A percentile compares a stretch with the other conserved stretches of the same genome.
phyloP scores from a whole-genome alignment of 805 yeast species.

The Lipomyces lipofer region DNA sequence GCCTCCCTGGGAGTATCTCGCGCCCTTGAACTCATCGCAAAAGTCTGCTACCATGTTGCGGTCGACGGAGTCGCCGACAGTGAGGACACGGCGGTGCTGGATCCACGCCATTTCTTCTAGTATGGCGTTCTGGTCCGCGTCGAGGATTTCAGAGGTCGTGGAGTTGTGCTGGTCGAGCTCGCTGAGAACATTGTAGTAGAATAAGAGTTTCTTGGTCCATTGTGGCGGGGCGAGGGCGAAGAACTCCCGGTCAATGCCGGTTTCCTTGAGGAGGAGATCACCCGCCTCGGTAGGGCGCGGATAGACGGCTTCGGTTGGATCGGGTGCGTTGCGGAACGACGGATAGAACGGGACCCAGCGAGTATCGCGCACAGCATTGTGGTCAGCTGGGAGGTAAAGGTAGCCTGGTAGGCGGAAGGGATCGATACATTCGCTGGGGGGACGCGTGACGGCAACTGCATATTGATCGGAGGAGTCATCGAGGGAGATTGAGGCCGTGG shows the following conservation, averaged over 20 bases:
- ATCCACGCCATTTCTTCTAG: slow-evolving; percentile 8
- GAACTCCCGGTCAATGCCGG: slow-evolving; percentile 5
- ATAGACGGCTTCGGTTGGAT: slow-evolving; percentile 5
- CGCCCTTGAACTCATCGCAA: slow-evolving; percentile 15
- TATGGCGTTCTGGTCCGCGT: not conserved
- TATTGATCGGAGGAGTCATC: not conserved
- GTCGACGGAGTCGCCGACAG: slow-evolving; percentile 28
- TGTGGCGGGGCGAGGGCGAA: not conserved
- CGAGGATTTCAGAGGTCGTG: not conserved
- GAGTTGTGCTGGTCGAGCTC: not conserved
- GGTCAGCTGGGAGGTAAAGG: slow-evolving; percentile 5
- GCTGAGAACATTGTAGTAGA: not conserved
- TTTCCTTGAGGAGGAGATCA: not conserved
- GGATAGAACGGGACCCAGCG: slow-evolving; percentile 11
- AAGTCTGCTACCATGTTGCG: slow-evolving; percentile 15
- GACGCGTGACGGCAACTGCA: not conserved
- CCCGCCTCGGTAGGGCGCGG: not conserved
- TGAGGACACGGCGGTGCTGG: slow-evolving; percentile 12
- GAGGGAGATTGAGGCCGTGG: too few relatives aligned
- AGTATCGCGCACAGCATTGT: not conserved
- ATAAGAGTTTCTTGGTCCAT: not conserved
- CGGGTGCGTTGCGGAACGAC: slow-evolving; percentile 2
- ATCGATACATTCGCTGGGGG: slow-evolving; percentile 8
- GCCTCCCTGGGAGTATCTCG: not conserved
- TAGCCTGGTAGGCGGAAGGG: slow-evolving; percentile 17